Base-by-base conservation (phyloP, 306 rosid genomes). In the Prunus persica region DNA sequence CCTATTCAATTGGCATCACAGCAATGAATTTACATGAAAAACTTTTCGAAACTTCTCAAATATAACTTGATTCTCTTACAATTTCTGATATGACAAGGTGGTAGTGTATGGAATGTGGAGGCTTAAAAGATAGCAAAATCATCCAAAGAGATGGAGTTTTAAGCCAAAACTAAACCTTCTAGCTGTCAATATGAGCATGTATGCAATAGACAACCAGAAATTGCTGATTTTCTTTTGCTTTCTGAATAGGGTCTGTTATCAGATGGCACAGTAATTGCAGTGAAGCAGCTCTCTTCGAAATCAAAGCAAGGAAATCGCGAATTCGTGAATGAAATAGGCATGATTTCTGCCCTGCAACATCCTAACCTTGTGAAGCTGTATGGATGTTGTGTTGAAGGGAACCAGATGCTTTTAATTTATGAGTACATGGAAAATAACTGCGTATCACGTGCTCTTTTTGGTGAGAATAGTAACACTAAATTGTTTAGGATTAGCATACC, bases 231-330 rank as follows among this genome's bases (percentile, higher is more conserved):
- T 45, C 47, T 58, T 43, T 47, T 72, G 80, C 72, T 58, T 69
- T 80, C 71, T 79, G 69, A 62, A 46, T 86, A 94, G 98, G 98
- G 98, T 74, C 82, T 75, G 56, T 88, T 92, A 81, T 75, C 93
- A 64, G 97, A 94, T 65, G 98, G 97, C 56, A 90, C 91, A 50
- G 61, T 85, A 81, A 89, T 94, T 72, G 98, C 98, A 52, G 97
- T 94, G 69, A 94, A 94, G 83, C 98, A 94, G 62, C 89, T 94
- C 25, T 92, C 98, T 15, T 81, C 97, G 10, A 94, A 94, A 89
- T 94, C 98, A 28, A 90, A 88, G 89, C 98, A 92, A 84, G 98
- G 98, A 86, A 94, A 88, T 73, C 98, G 97, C 1, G 98, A 94
- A 86, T 94, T 94, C 77, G 86, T 94, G 76, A 94, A 84, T 76